Base-by-base conservation (phyloP, 805 yeast species). In the Ascoidea asiatica region DNA sequence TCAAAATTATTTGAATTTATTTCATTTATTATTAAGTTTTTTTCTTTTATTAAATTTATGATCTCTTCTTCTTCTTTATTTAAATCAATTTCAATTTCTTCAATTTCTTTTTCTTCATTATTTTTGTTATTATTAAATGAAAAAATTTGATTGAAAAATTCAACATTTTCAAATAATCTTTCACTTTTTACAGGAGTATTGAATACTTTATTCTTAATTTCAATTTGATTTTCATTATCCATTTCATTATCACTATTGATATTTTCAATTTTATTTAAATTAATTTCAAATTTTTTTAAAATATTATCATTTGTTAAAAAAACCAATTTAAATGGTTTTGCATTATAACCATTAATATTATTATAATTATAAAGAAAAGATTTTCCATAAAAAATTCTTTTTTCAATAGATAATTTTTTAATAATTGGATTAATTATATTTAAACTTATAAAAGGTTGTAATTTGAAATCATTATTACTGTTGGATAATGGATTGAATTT, bases 331-430 rank as follows among this genome's bases (percentile, higher is more conserved):
- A 45, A 39, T 11, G 48, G 48, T 23, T 39, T 38, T 21, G 35
- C 35, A 17, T 42, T 38, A 13, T 19, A 43, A 39, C 39, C 23
- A 21, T 45, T 45, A 5, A 45, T 35, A 11, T 45, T 45, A 39
- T 45, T 42, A 21, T 45, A 45, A 29, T 43, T 45, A 39, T 45
- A 45, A 8, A 45, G 22, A 22, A 42, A 45, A 17, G 40, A 20
- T 37, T 45, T 45, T 1, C 36, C 48, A 36, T 21, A 38, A 33
- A 45, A 42, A 6, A 42, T 29, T 20, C 45, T 23, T 23, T 45
- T 45, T n/a, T 18, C 19, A 19, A 42, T 21, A 20, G 21, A 36
- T 17, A 20, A 43, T 21, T 17, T 33, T 19, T 42, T 40, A 15
- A 40, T 5, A n/a, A 40, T 39, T 4, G 45, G 43, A 21, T 22